Base-by-base conservation (phyloP, 1,284 basidiomycete species). In the Tilletiaria anomala region DNA sequence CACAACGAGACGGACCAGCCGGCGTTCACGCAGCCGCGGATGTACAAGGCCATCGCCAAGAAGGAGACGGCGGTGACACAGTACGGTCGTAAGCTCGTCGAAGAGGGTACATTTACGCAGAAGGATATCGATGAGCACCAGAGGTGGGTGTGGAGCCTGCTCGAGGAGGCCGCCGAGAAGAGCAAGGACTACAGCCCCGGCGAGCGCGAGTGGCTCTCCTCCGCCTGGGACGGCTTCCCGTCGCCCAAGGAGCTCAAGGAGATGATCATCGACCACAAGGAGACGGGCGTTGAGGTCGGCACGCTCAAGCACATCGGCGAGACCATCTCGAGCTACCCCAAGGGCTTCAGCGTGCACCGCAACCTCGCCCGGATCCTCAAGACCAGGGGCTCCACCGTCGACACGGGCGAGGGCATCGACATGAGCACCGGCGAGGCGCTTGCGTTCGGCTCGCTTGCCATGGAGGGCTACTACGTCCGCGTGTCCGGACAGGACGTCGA, bases 1-100 rank as follows among this genome's bases (percentile, higher is more conserved):
- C 93, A 99, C 73, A 97, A 99, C 70, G 93, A 99, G 72, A 96
- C 89, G 16, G 93, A 99, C 69, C 93, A 99, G 70, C 93, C 93
- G 16, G 83, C 79, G 68, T 99, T 99, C 75, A 97, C 93, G 16
- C 93, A 99, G 70, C 93, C 93, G 10, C 78, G 85, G 51, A 97
- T 99, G 91, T 99, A 99, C 75, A 77, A 88, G 69, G 87, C 87
- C 15, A 94, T 99, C 68, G 80, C 80, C 70, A 83, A 87, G 65
- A 88, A 97, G 71, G 83, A 83, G 4, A 86, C 89, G 2, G 80
- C 89, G 6, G 75, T 97, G 44, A 82, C 83, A 14, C 78, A 87
- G 69, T 99, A 99, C 73, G 77, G 82, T 53, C 83, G 89, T 65
- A 82, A 83, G 71, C 74, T 99, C 40, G 77, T 88, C 62, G 80